A percentile compares a stretch with the other conserved stretches of the same genome.
Evolutionary conservation across 129 eudicot genomes (phyloP).

Genomic region (Smallanthus sonchifolius): DNA sequence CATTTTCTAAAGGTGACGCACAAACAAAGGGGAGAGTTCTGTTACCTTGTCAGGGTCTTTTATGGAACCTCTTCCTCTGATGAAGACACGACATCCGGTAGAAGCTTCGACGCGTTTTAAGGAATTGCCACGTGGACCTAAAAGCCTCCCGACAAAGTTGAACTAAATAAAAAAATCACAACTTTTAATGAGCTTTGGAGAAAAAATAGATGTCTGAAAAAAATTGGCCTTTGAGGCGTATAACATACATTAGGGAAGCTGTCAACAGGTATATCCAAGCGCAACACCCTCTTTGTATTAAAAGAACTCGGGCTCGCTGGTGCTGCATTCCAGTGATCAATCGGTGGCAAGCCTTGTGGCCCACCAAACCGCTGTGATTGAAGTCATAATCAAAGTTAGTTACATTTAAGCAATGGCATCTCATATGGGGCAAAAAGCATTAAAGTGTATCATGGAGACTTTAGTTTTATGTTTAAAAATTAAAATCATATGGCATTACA

Average conservation of each 20-base stretch:
- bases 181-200: not conserved
- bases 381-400: not conserved
- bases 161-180: conserved; percentile 5
- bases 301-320: conserved; percentile 76
- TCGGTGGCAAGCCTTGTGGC: conserved; percentile 53
- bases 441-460: not conserved
- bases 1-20: not conserved
- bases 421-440: not conserved
- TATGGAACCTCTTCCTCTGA: conserved; percentile 28
- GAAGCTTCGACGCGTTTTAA: conserved; percentile 29
- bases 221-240: not conserved
- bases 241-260: conserved; percentile 74
- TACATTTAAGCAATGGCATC: not conserved
- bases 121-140: conserved; percentile 28
- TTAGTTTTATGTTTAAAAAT: not conserved
- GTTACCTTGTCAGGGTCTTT: conserved; percentile 19
- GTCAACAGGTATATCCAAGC: conserved; percentile 84
- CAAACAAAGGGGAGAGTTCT: not conserved
- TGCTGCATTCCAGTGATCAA: conserved; percentile 66
- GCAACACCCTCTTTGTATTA: conserved; percentile 61
- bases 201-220: not conserved
- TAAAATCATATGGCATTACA: not conserved
- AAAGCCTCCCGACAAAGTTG: conserved; percentile 33
- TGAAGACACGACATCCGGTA: conserved; percentile 26
- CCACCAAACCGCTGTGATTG: conserved; percentile 52